Percentiles rank a stretch among this genome's conserved stretches.
Conservation (phyloP, 495 filamentous ascomycete species). For the Pseudevernia furfuracea region DNA sequence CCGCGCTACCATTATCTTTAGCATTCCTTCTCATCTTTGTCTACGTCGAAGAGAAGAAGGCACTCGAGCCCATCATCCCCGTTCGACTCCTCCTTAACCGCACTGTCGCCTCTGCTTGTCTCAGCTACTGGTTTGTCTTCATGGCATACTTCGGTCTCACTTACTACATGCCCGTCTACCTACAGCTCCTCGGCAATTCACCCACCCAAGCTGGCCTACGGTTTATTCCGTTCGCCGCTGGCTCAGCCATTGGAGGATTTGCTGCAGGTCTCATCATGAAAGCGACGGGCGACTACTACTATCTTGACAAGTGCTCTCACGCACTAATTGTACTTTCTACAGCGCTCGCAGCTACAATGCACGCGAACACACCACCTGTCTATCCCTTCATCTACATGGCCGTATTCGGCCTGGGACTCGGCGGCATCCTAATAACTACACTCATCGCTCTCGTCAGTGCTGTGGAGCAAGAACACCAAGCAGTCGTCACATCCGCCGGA, state of each 20-base stretch:
- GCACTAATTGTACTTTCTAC: conserved; percentile 43
- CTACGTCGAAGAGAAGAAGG: conserved; percentile 58
- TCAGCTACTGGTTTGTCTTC: conserved; percentile 64
- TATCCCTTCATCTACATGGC: conserved; percentile 62
- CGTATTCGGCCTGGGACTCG: conserved; percentile 61
- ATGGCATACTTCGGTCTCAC: conserved; percentile 48
- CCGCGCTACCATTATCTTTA: conserved; percentile 55
- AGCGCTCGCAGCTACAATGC: conserved; percentile 36
- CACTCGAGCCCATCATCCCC: conserved; percentile 75
- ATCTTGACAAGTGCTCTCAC: conserved; percentile 49
- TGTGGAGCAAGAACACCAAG: conserved; percentile 75
- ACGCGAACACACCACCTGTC: conserved; percentile 43
- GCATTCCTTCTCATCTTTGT: conserved; percentile 47
- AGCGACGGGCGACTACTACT: conserved; percentile 61
- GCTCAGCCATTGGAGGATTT: conserved; percentile 63
- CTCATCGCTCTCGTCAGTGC: conserved; percentile 73
- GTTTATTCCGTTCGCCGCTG: conserved; percentile 59
- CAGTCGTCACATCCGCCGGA: conserved; percentile 74
- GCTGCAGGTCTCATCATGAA: conserved; percentile 69
- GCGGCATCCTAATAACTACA: conserved; percentile 71
- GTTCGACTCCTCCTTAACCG: conserved; percentile 66
- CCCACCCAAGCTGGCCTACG: conserved; percentile 63
- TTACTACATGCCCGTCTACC: conserved; percentile 77
- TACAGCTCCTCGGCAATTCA: conserved; percentile 66
- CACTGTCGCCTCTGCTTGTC: conserved; percentile 64